phyloP scores from a whole-genome alignment of 2,329 filamentous ascomycete genomes.

The Sclerotinia borealis region DNA sequence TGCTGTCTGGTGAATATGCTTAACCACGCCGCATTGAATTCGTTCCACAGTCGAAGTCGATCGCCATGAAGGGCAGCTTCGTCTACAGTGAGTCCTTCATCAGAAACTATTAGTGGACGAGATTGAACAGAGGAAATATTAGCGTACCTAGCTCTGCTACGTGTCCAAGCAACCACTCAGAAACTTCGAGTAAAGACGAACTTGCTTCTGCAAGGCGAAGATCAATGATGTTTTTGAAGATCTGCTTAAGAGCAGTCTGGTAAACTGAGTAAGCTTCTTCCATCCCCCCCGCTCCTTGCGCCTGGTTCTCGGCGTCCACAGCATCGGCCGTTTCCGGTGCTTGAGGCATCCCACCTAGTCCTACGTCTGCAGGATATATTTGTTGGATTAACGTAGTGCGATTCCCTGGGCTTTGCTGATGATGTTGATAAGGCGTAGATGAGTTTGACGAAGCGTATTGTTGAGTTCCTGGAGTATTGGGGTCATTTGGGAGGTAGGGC shows the following conservation, averaged over 20 bases:
- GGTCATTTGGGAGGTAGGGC: constrained; percentile 70
- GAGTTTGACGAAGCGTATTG: constrained; percentile 46
- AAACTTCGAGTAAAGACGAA: constrained; percentile 52
- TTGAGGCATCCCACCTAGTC: constrained; percentile 43
- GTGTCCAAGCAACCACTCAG: constrained; percentile 61
- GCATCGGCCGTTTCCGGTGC: constrained; percentile 34
- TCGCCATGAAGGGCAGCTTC: constrained; percentile 69
- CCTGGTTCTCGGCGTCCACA: constrained; percentile 53
- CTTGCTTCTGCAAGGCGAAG: constrained; percentile 55
- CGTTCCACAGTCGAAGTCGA: constrained; percentile 80
- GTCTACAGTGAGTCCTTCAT: constrained; percentile 75
- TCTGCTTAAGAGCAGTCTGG: constrained; percentile 53
- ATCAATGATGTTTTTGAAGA: constrained; percentile 55
- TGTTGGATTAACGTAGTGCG: constrained; percentile 49
- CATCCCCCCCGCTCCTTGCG: constrained; percentile 45
- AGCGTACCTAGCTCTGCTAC: constrained; percentile 60
- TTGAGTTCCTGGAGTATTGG: constrained; percentile 50
- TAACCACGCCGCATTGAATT: constrained; percentile 93
- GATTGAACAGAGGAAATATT: constrained; percentile 27
- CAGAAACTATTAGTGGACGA: constrained; percentile 31
- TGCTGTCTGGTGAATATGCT: constrained; percentile 77
- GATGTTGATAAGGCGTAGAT: constrained; percentile 51
- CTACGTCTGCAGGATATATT: constrained; percentile 44
- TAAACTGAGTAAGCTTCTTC: constrained; percentile 66
- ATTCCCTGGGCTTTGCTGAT: constrained; percentile 49